These are phyloP conservation scores for Termitomyces sp. DNA, from an alignment of 768 basidiomycete species.

Conservation along the genomic window DNA sequence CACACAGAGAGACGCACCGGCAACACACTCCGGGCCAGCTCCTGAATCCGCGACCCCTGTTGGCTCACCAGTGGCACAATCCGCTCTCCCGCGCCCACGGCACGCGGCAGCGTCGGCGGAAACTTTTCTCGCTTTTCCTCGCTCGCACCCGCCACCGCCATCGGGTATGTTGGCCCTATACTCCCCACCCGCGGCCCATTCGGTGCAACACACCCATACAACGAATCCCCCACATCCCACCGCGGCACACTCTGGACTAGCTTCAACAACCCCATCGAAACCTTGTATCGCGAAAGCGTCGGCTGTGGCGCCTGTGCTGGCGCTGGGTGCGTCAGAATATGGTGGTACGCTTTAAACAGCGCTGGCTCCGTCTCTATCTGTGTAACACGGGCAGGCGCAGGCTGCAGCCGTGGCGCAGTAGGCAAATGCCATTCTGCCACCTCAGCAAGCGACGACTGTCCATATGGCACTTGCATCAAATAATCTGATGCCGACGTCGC, in stretches of 20 bases:
- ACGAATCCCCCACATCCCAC: conserved; percentile 64
- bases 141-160: conserved; percentile 31
- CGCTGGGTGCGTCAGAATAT: conserved; percentile 69
- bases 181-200: conserved; percentile 56
- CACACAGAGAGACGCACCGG: conserved; percentile 42
- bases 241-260: conserved; percentile 52
- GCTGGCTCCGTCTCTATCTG: conserved; percentile 59
- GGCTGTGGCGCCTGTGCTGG: conserved; percentile 38
- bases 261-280: conserved; percentile 64
- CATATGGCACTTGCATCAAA: conserved; percentile 66
- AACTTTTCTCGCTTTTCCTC: conserved; percentile 35
- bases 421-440: conserved; percentile 71
- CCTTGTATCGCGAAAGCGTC: conserved; percentile 64
- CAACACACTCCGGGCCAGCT: conserved; percentile 59
- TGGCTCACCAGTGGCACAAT: conserved; percentile 61
- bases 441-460: conserved; percentile 61
- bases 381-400: conserved; percentile 25
- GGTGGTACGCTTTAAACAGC: conserved; percentile 66
- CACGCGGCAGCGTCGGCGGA: conserved; percentile 41
- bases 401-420: conserved; percentile 20
- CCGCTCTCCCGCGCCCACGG: conserved; percentile 38
- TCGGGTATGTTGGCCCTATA: conserved; percentile 63
- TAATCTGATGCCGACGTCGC: conserved; percentile 60
- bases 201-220: conserved; percentile 54
- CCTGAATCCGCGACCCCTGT: conserved; percentile 60